Base-by-base conservation (phyloP, 371 early-diverging fungal species). In the Apophysomyces ossiformis region DNA sequence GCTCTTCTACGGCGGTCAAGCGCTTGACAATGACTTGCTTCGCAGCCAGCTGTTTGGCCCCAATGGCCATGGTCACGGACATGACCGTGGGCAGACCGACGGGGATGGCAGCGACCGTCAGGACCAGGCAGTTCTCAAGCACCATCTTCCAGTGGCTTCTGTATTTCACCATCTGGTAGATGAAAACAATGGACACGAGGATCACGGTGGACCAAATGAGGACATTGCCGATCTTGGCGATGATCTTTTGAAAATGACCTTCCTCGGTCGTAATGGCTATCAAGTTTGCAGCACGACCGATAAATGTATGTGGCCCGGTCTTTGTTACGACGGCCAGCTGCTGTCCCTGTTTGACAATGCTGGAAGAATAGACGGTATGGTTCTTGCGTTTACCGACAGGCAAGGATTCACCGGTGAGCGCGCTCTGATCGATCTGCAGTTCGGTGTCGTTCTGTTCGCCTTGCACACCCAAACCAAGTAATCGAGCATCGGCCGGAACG, bases 61-160 rank as follows among this genome's bases (percentile, higher is more conserved):
- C 96, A 26, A 95, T 89, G 0, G 96, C 96, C 92, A 96, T 93
- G 61, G 96, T 96, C 50, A 94, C 95, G n/a, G 94, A 90, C 82
- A 95, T 86, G 61, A 96, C 95, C 1, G 96, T 93, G 8, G 94
- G 95, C n/a, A 95, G 86, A 70, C 94, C 94, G 54, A 96, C 93
- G 32, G 97, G 97, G 65, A 97, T 96, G 59, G 96, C 96, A 15
- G 95, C 95, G 1, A 96, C 90, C 7, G 96, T 95, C 54, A 96
- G 78, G 65, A 95, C 88, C 18, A 96, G 83, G 58, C 92, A 93
- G 59, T 89, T 78, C 62, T 85, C 78, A 61, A 94, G 86, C 0
- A 75, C 75, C 4, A 54, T 32, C 39, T 67, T 71, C 75, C 77
- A 77, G 26, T 74, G 47, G 63, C 77, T 57, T 62, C 77, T 36